Percentiles rank a stretch among this genome's conserved stretches.
Conservation (phyloP, 2,329 filamentous ascomycete species). For the Ramularia collo-cygni region DNA sequence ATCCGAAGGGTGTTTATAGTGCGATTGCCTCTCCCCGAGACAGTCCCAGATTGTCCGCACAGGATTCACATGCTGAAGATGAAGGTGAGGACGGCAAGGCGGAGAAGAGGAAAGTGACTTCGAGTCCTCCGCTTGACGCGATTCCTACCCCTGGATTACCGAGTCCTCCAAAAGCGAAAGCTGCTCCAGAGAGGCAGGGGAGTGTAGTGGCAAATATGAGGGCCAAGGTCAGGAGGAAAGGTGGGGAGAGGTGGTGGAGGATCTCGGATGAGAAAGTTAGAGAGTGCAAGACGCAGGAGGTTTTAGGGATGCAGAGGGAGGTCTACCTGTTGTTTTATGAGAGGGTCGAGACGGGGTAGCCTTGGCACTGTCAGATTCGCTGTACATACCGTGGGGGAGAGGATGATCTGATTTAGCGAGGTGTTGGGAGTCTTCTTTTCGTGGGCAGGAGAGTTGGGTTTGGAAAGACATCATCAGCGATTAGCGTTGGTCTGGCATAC, state of each 20-base stretch:
- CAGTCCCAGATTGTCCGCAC: constrained; percentile 33
- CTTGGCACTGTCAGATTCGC: too few relatives aligned
- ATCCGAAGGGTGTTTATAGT: constrained; percentile 59
- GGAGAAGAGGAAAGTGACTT: not conserved
- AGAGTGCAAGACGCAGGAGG: constrained; percentile 85
- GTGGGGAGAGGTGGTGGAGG: constrained; percentile 73
- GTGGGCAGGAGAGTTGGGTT: too few relatives aligned
- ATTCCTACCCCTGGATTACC: constrained; percentile 18
- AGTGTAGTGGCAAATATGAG: not conserved
- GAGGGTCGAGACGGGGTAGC: constrained; percentile 56
- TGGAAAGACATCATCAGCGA: too few relatives aligned
- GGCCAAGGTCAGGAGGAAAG: not conserved
- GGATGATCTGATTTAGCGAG: too few relatives aligned
- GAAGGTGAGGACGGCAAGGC: not conserved
- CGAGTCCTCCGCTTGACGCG: not conserved
- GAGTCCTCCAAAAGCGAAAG: constrained; percentile 7
- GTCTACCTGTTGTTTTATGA: constrained; percentile 97
- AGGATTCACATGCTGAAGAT: too few relatives aligned
- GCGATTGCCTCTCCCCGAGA: constrained; percentile 36
- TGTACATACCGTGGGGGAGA: too few relatives aligned
- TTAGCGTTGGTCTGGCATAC: too few relatives aligned
- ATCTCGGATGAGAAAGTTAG: constrained; percentile 97
- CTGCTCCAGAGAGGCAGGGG: not conserved
- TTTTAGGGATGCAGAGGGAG: constrained; percentile 88
- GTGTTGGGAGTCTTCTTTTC: too few relatives aligned